phyloP scores from a whole-genome alignment of 2,329 filamentous ascomycete genomes.

The Microdochium paspali region DNA sequence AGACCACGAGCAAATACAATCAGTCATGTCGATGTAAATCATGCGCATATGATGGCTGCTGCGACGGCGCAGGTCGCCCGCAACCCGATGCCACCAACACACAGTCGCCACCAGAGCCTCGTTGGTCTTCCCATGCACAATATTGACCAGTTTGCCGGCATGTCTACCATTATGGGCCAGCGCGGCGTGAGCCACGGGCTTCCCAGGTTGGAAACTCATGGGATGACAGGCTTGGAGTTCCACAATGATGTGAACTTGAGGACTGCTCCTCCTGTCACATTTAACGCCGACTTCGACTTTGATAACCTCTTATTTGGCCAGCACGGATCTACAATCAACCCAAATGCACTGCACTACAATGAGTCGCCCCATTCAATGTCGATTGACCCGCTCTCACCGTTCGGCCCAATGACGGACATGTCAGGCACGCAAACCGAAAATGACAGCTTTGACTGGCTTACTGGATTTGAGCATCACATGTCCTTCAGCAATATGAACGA shows the following conservation, averaged over 20 bases:
- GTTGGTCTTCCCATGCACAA: conserved; percentile 53
- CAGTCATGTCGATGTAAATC: conserved; percentile 75
- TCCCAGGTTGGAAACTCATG: conserved; percentile 74
- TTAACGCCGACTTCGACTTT: conserved; percentile 59
- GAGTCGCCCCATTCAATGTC: conserved; percentile 62
- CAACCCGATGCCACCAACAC: conserved; percentile 39
- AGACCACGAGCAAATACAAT: conserved; percentile 92
- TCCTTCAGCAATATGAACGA: conserved; percentile 62
- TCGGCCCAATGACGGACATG: conserved; percentile 49
- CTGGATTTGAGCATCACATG: conserved; percentile 71
- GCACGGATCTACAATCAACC: conserved; percentile 58
- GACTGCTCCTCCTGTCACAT: conserved; percentile 62
- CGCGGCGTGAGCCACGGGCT: conserved; percentile 59
- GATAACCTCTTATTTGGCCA: conserved; percentile 60
- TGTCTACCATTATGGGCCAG: conserved; percentile 60
- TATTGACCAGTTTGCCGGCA: conserved; percentile 59
- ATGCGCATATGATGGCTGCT: conserved; percentile 62
- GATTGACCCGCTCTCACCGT: conserved; percentile 53
- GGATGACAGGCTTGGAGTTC: conserved; percentile 55
- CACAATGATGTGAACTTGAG: conserved; percentile 53
- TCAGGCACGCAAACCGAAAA: conserved; percentile 54
- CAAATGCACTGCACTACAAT: conserved; percentile 72
- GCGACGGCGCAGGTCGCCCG: conserved; percentile 43
- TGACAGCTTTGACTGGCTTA: conserved; percentile 73
- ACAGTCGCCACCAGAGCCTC: conserved; percentile 67